Evolutionary conservation across 192 early-diverging fungal genomes (phyloP), one percentile per base, ranked within the genome.

Genomic region (Rhizoclosmatium sp.): DNA sequence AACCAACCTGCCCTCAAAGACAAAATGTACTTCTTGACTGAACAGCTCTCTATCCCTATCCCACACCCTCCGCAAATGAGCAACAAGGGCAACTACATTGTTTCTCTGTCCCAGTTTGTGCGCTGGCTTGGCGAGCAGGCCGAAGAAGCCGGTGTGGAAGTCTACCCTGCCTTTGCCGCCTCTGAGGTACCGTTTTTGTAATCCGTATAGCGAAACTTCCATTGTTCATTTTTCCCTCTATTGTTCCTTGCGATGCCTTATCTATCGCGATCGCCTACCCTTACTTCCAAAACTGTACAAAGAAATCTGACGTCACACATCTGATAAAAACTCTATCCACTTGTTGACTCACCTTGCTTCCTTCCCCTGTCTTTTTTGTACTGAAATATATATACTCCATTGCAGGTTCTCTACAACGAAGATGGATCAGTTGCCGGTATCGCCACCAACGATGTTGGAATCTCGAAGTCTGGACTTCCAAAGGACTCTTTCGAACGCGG

Each of bases 31-130:
- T 91, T 93, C 45, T 83, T 99, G 76, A 98, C 97, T 2, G 81
- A 87, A 68, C 92, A 88, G 47, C 67, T 87, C 23, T 85, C 95
- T 5, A 88, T 98, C 69, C 97, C 97, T 3, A 68, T 98, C 46
- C 90, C 90, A 5, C 95, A 97, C 67, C 96, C 97, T 56, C 95
- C 98, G 74, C 92, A 95, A 75, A 95, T 98, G 95, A 92, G 89
- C 87, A 99, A 99, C 85, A 84, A 94, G 80, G 97, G 96, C 59
- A 99, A 99, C 83, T 99, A 96, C 85, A 97, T 99, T 81, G 92
- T 99, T 7, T 97, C 95, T 5, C 84, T 99, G 60, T 95, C 90
- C 79, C 95, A 97, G 82, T 95, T 98, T 82, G 93, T 94, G 64
- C 91, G 92, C 81, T 99, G 98, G 98, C 85, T 99, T 40, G 97